Evolutionary conservation across 371 early-diverging fungal genomes (phyloP).

Genomic region (Scutellospora calospora): DNA sequence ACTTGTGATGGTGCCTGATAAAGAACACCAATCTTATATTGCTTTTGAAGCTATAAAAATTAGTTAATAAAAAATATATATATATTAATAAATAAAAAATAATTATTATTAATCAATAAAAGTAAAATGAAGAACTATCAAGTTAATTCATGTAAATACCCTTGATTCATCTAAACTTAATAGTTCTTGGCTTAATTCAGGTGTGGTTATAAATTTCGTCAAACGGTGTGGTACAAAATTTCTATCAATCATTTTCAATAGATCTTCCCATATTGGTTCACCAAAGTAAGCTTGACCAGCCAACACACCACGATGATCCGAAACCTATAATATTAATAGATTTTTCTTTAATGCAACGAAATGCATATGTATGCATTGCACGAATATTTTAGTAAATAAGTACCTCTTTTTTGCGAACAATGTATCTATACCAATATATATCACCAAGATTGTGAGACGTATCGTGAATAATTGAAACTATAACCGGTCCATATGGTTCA

Average conservation of each 20-base stretch:
- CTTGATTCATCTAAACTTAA: background rate
- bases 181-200: background rate
- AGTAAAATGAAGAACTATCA: no score
- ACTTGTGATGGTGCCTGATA: background rate
- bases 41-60: background rate
- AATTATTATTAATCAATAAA: no score
- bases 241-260: background rate
- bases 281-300: background rate
- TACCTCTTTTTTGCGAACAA: background rate
- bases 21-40: constrained; percentile 2
- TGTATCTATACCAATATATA: constrained; percentile 31
- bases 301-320: background rate
- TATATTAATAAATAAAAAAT: no score
- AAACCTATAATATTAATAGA: background rate
- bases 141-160: background rate
- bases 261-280: constrained; percentile 8
- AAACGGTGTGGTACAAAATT: background rate
- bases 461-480: constrained; percentile 13
- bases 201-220: constrained; percentile 11
- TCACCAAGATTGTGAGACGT: background rate
- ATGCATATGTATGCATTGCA: background rate
- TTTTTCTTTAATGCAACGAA: background rate
- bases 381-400: background rate
- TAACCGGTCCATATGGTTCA: constrained; percentile 8
- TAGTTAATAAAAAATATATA: background rate